A percentile compares a stretch with the other conserved stretches of the same genome.
phyloP scores from a whole-genome alignment of 1,284 basidiomycete species.

The Austroboletus niveus region DNA sequence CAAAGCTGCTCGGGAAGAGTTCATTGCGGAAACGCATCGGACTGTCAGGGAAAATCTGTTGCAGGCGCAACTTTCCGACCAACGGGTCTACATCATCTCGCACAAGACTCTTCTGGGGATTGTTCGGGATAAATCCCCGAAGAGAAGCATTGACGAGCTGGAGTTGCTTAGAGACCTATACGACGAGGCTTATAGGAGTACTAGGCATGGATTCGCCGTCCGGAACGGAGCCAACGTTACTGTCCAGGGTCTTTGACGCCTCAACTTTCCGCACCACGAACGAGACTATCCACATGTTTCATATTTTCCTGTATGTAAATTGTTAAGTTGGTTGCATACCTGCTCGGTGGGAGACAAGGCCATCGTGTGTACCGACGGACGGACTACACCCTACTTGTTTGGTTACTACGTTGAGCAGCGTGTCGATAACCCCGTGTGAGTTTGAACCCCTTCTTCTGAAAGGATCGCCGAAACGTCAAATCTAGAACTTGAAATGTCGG shows the following conservation, averaged over 20 bases:
- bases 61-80: slow-evolving; percentile 26
- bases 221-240: background rate
- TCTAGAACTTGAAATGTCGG: background rate
- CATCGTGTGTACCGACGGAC: too few species aligned
- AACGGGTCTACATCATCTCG: slow-evolving; percentile 32
- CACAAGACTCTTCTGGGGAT: slow-evolving; percentile 18
- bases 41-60: slow-evolving; percentile 15
- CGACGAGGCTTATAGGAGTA: slow-evolving; percentile 17
- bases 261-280: too few species aligned
- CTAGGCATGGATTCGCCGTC: slow-evolving; percentile 1
- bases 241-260: slow-evolving; percentile 8
- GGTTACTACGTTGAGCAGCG: background rate
- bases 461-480: background rate
- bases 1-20: slow-evolving; percentile 22
- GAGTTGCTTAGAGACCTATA: slow-evolving; percentile 31
- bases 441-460: background rate
- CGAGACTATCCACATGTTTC: background rate
- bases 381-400: too few species aligned
- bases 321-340: too few species aligned
- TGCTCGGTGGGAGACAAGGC: too few species aligned
- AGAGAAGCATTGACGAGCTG: slow-evolving; percentile 32
- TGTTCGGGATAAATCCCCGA: slow-evolving; percentile 25
- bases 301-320: too few species aligned
- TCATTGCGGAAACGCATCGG: slow-evolving; percentile 26
- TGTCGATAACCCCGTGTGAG: background rate